These are phyloP conservation scores for Maudiozyma saulgeensis DNA, from an alignment of 805 yeast genomes.

Conservation along the genomic window DNA sequence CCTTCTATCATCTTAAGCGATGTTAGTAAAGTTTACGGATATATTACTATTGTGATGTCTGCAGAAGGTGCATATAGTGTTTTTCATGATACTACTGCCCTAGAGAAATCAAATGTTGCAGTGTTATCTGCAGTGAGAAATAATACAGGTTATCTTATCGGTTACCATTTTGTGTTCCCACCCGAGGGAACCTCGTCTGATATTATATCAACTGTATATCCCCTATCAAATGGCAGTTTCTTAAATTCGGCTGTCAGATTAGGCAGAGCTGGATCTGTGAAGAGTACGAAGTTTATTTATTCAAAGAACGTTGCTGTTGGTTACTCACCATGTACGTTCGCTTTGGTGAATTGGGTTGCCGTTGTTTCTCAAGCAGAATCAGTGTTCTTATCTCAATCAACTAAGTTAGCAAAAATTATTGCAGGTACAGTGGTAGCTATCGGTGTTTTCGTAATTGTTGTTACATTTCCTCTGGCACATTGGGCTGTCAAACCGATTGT, in stretches of 20 bases:
- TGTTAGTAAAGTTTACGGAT: slow-evolving; percentile 54
- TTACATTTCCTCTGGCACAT: slow-evolving; percentile 78
- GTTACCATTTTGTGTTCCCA: slow-evolving; percentile 37
- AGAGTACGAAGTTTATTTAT: slow-evolving; percentile 31
- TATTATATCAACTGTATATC: slow-evolving; percentile 17
- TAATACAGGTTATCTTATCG: slow-evolving; percentile 18
- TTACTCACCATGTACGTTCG: slow-evolving; percentile 37
- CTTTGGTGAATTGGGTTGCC: slow-evolving; percentile 57
- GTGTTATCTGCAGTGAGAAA: slow-evolving; percentile 24
- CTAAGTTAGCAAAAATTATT: slow-evolving; percentile 54
- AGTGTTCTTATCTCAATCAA: slow-evolving; percentile 54
- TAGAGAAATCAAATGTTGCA: slow-evolving; percentile 31
- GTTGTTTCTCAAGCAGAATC: slow-evolving; percentile 53
- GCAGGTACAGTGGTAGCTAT: slow-evolving; percentile 72
- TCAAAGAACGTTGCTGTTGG: slow-evolving; percentile 46
- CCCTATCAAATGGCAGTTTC: slow-evolving; percentile 27
- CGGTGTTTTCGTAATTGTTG: slow-evolving; percentile 59
- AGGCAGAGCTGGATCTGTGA: slow-evolving; percentile 34
- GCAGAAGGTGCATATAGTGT: slow-evolving; percentile 37
- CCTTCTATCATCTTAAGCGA: slow-evolving; percentile 55
- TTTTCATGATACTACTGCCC: slow-evolving; percentile 34
- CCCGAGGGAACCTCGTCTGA: slow-evolving; percentile 21
- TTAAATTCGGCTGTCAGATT: slow-evolving; percentile 30
- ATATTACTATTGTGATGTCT: slow-evolving; percentile 48
- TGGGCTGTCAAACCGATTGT: slow-evolving; percentile 80